phyloP scores from a whole-genome alignment of 768 basidiomycete genomes.

The Harrya chromipes region DNA sequence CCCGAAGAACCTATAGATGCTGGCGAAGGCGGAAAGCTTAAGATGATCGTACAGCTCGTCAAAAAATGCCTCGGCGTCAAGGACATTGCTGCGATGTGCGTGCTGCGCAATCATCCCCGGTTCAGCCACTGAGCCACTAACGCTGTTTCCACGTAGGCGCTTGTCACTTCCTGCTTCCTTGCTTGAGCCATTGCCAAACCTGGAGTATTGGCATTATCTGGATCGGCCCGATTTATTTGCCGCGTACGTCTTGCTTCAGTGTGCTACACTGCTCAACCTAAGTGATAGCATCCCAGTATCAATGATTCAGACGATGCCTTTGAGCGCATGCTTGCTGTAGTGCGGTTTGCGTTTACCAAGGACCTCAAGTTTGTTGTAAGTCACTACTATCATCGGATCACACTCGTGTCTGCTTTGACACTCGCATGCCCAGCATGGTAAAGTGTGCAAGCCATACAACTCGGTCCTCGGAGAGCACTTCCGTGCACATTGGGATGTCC shows the following conservation, averaged over 20 bases:
- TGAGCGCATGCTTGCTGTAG: constrained; percentile 88
- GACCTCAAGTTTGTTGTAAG: constrained; percentile 89
- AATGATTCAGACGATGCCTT: constrained; percentile 93
- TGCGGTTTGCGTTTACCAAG: constrained; percentile 88
- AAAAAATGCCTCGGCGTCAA: constrained; percentile 92
- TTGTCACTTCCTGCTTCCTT: constrained; percentile 90
- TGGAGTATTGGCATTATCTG: constrained; percentile 95
- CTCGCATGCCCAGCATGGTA: constrained; percentile 60
- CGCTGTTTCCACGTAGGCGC: constrained; percentile 51
- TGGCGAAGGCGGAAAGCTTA: constrained; percentile 88
- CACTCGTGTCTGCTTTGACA: background rate
- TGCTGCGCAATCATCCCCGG: constrained; percentile 14
- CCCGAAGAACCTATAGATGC: constrained; percentile 69
- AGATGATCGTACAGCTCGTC: constrained; percentile 89
- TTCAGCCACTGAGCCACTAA: constrained; percentile 14
- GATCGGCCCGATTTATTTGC: constrained; percentile 91
- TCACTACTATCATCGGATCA: constrained; percentile 11
- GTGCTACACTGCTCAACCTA: background rate
- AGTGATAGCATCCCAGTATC: constrained; percentile 50
- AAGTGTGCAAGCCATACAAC: constrained; percentile 92
- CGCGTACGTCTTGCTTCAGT: constrained; percentile 56
- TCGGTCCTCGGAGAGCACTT: constrained; percentile 88
- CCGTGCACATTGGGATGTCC: constrained; percentile 81
- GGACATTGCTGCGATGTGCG: constrained; percentile 91
- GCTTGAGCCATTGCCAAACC: constrained; percentile 90